Conservation (phyloP, 345 rosid species). For the Eucalyptus curtisii region DNA sequence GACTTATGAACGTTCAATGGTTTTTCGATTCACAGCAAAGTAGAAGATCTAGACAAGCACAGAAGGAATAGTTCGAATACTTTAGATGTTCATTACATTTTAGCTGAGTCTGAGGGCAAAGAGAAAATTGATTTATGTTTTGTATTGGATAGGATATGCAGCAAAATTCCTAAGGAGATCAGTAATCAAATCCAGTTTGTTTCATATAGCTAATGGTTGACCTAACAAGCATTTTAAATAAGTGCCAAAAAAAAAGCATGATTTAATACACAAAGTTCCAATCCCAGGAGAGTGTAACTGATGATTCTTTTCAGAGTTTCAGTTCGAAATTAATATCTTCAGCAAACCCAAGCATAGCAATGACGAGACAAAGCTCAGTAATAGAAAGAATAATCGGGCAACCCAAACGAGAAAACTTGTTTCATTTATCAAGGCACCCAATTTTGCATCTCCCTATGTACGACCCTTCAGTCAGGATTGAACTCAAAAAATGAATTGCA, state of each 20-base stretch:
- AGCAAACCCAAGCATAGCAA: not conserved
- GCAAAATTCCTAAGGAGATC: not conserved
- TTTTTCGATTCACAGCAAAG: conserved; percentile 46
- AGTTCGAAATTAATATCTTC: not conserved
- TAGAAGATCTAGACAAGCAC: not conserved
- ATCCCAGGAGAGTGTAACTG: not conserved
- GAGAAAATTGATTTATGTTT: not conserved
- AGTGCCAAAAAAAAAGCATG: not conserved
- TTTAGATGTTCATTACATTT: not conserved
- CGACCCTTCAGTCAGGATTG: not conserved
- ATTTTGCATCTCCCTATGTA: not conserved
- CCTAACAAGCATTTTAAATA: not conserved
- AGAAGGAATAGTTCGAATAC: not conserved
- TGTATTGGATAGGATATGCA: not conserved
- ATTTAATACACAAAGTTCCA: not conserved
- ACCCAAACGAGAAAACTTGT: not conserved
- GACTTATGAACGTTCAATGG: conserved; percentile 43
- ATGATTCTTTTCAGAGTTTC: not conserved
- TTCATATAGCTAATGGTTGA: not conserved
- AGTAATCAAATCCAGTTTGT: not conserved
- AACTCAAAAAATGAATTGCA: not conserved
- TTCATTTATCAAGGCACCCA: not conserved
- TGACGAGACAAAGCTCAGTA: not conserved
- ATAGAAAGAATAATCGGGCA: not conserved
- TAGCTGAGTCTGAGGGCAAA: not conserved